A percentile compares a stretch with the other conserved stretches of the same genome.
Conservation (phyloP, 2,329 filamentous ascomycete species). For the Stemphylium lycopersici region DNA sequence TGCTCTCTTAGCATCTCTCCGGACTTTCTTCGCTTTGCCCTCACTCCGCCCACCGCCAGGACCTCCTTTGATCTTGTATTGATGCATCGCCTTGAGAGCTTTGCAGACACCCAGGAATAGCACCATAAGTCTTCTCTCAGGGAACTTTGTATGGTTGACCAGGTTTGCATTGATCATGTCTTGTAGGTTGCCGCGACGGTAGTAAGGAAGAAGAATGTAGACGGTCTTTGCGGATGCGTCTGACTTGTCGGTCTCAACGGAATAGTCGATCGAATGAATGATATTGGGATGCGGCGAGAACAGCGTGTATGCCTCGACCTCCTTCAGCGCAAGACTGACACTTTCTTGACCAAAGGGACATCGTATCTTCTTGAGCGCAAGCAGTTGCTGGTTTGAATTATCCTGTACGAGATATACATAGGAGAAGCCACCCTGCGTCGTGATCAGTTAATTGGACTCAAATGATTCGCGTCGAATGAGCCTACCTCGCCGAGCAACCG, state of each 20-base stretch:
- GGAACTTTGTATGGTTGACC: conserved; percentile 91
- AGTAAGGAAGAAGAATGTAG: conserved; percentile 95
- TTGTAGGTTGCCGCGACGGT: conserved; percentile 91
- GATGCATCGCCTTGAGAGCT: conserved; percentile 88
- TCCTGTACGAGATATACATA: conserved; percentile 99
- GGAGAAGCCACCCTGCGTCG: conserved; percentile 83
- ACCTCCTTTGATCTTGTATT: conserved; percentile 72
- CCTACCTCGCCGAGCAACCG: conserved; percentile 88
- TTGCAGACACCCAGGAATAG: conserved; percentile 91
- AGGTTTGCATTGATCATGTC: conserved; percentile 98
- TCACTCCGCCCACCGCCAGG: conserved; percentile 58
- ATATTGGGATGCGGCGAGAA: conserved; percentile 85
- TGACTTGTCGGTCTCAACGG: conserved; percentile 73
- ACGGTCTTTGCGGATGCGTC: conserved; percentile 84
- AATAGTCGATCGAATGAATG: conserved; percentile 84
- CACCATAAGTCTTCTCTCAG: conserved; percentile 84
- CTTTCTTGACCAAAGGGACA: conserved; percentile 98
- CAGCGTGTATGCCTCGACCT: conserved; percentile 94
- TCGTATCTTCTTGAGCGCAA: conserved; percentile 97
- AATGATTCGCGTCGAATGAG: neutral
- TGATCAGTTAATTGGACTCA: conserved; percentile 5
- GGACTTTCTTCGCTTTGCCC: conserved; percentile 61
- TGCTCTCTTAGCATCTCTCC: conserved; percentile 62
- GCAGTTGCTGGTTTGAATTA: conserved; percentile 78
- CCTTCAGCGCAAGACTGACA: conserved; percentile 90